Base-by-base conservation (phyloP, 1,284 basidiomycete genomes). In the Cryptococcus sp. region DNA sequence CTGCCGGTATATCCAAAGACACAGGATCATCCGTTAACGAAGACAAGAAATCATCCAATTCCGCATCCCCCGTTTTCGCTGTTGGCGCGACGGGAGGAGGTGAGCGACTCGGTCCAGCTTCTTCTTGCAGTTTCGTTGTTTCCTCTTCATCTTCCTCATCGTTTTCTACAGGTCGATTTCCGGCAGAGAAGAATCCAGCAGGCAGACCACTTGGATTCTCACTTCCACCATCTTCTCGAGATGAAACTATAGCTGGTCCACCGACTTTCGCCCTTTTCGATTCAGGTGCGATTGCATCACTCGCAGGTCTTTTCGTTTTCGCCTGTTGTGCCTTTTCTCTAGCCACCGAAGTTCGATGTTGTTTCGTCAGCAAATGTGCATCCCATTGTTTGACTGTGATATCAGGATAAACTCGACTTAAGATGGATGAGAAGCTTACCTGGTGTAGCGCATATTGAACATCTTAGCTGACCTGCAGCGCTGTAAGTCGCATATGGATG, bases 331-430 rank as follows among this genome's bases (percentile, higher is more conserved):
- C 66, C 52, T 68, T 70, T 56, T 74, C 72, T 5, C 76, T 62
- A 41, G 66, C 62, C 13, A 70, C 67, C 2, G 73, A 71, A 11
- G 68, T 65, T 15, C 74, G 67, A 57, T 78, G 76, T 59, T 74
- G 72, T 61, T 78, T 77, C 7, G 76, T 76, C 37, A 75, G 52
- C 11, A 74, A 53, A 58, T 78, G 76, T 2, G 76, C 74, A 50
- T 76, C 74, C 76, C 76, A 78, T 53, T 77, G 71, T 53, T 73
- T 73, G 1, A 76, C 76, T 77, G 56, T n/a, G 41, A 49, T 35
- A 51, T 23, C 23, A 23, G 23, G 23, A 23, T 23, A 23, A 23
- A 23, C 23, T 23, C 23, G 23, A 23, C 2, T 23, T 23, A 23
- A 23, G 7, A 11, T 14, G 13, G 30, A 10, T 32, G 11, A 14